Base-by-base conservation (phyloP, 306 rosid genomes). In the Lupinus albus region DNA sequence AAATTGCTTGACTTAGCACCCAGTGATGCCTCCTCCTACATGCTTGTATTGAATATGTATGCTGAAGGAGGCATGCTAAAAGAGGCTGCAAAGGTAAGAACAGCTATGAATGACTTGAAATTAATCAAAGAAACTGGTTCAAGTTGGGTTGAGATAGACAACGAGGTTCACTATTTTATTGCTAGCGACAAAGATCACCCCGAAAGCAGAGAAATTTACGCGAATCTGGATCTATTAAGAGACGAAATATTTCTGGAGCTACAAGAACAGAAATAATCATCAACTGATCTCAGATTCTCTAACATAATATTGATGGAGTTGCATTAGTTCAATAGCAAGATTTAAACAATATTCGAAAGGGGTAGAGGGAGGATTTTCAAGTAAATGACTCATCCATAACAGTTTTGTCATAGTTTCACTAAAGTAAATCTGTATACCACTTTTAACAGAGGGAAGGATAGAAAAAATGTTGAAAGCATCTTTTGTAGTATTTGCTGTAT, bases 31-130 rank as follows among this genome's bases (percentile, higher is more conserved):
- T 73, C 82, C 13, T 79, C 84, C 32, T 81, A 79, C 65, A 73
- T 81, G 67, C 83, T 80, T 14, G 80, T 81, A 62, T 72, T 86
- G 11, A 84, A 78, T 79, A 76, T 84, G 80, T 79, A 76, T 61
- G 80, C 84, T 11, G 71, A 67, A 55, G 79, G 74, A 14, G 86
- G 86, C 70, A 76, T 78, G 82, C 71, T 16, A 1, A 78, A 76
- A 59, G 86, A 81, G 73, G 88, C 86, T 64, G 82, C 89, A 38
- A 73, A 79, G 61, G 77, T 84, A 45, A 62, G 86, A 84, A 79
- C 84, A 9, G 12, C 71, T 55, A 79, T 84, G 86, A 79, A 76
- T 66, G 82, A 84, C 75, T 51, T 79, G 79, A 76, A 81, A 47
- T 18, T 81, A 55, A 57, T 25, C 3, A 84, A 84, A 77, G 84